These are phyloP conservation scores for Rhizoclosmatium sp. DNA, from an alignment of 192 early-diverging fungal genomes.

Conservation along the genomic window DNA sequence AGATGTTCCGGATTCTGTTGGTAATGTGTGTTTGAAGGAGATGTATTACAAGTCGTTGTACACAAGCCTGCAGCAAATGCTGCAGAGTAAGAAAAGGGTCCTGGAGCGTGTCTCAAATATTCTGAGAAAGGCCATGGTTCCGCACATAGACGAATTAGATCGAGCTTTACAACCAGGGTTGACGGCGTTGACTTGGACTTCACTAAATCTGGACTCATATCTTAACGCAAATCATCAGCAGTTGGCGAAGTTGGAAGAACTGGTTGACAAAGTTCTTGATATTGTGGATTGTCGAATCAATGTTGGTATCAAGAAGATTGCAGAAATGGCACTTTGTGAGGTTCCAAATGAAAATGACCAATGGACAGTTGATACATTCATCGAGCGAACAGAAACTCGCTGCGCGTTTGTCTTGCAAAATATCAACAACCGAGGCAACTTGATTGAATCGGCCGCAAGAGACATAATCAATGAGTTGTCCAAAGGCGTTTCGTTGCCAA, in stretches of 20 bases:
- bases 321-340: constrained; percentile 64
- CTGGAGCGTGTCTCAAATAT: constrained; percentile 60
- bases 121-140: constrained; percentile 58
- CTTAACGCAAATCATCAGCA: constrained; percentile 58
- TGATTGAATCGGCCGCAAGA: constrained; percentile 64
- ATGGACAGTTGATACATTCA: constrained; percentile 67
- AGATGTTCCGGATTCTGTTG: constrained; percentile 62
- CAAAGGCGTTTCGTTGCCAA: constrained; percentile 51
- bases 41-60: constrained; percentile 65
- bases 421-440: constrained; percentile 66
- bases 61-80: constrained; percentile 54
- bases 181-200: constrained; percentile 70
- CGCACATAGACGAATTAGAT: constrained; percentile 70
- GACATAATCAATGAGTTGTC: constrained; percentile 65
- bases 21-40: constrained; percentile 67
- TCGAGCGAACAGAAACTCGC: constrained; percentile 63
- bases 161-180: constrained; percentile 65
- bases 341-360: constrained; percentile 64
- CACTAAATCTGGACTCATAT: constrained; percentile 65
- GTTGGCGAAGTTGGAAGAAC: constrained; percentile 60
- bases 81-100: constrained; percentile 57
- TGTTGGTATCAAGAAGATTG: constrained; percentile 58
- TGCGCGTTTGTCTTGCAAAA: constrained; percentile 53
- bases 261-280: constrained; percentile 68
- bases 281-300: constrained; percentile 67